These are phyloP conservation scores for Clitopilus hobsonii DNA, from an alignment of 768 basidiomycete genomes.

Conservation along the genomic window DNA sequence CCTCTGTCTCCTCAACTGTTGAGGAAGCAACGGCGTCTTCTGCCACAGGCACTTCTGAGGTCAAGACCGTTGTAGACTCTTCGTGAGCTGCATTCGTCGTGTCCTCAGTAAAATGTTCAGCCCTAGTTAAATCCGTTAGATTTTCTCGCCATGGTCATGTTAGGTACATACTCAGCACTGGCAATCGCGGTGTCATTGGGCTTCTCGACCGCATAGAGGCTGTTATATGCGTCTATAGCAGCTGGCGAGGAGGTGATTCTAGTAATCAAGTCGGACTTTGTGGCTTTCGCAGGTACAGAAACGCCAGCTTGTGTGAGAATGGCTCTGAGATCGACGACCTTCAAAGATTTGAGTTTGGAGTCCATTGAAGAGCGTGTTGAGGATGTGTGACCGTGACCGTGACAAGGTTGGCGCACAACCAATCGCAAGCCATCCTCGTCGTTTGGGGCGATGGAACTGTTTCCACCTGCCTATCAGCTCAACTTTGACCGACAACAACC, in stretches of 20 bases:
- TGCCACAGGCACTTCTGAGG: constrained; percentile 10
- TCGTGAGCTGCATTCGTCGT: not conserved
- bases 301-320: constrained; percentile 52
- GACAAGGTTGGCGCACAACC: constrained; percentile 22
- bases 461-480: constrained; percentile 52
- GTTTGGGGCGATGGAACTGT: constrained; percentile 47
- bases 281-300: constrained; percentile 48
- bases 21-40: not conserved
- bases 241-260: constrained; percentile 49
- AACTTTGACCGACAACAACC: constrained; percentile 21
- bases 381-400: constrained; percentile 10
- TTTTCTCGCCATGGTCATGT: constrained; percentile 23
- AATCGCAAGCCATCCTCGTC: constrained; percentile 39
- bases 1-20: constrained; percentile 37
- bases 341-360: constrained; percentile 52
- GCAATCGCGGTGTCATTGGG: constrained; percentile 11
- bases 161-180: constrained; percentile 20
- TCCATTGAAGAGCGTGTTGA: constrained; percentile 26
- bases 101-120: constrained; percentile 17
- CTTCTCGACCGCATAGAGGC: constrained; percentile 29
- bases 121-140: too few relatives aligned
- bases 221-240: constrained; percentile 48
- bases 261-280: constrained; percentile 64
- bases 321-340: constrained; percentile 65
- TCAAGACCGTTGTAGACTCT: constrained; percentile 10